These are phyloP conservation scores for Physcomitrium patens DNA, from an alignment of 225 moss, liverwort and hornwort species.

Conservation along the genomic window DNA sequence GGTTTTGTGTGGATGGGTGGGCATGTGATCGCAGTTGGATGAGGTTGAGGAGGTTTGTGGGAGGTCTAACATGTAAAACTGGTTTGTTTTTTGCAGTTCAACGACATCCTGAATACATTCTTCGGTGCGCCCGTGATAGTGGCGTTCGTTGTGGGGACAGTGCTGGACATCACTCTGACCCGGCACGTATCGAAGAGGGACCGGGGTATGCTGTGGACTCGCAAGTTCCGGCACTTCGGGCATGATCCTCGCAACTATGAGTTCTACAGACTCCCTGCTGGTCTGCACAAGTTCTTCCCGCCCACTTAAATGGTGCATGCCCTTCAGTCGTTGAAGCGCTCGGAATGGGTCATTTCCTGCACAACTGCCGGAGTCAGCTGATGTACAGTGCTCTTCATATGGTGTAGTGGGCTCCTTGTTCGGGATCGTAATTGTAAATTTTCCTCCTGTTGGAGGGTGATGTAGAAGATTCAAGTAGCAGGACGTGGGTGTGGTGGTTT, in stretches of 20 bases:
- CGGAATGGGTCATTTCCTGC: not conserved
- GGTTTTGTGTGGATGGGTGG: no score
- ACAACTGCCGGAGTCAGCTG: no score
- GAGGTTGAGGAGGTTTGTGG: no score
- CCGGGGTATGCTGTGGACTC: slow-evolving; percentile 64
- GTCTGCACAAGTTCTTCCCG: slow-evolving; percentile 81
- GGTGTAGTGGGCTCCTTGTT: no score
- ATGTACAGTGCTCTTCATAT: no score
- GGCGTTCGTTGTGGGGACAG: slow-evolving; percentile 61
- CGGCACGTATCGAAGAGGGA: slow-evolving; percentile 64
- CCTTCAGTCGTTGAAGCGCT: not conserved
- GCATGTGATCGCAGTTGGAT: no score
- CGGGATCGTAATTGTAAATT: no score
- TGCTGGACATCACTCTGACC: slow-evolving; percentile 65
- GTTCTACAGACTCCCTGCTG: slow-evolving; percentile 66
- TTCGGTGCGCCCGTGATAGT: slow-evolving; percentile 66
- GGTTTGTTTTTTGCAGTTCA: slow-evolving; percentile 58
- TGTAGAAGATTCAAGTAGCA: no score
- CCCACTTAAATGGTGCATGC: slow-evolving; percentile 27
- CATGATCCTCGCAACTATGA: slow-evolving; percentile 69
- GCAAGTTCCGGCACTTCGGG: slow-evolving; percentile 64
- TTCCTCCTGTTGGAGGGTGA: no score
- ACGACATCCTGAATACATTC: slow-evolving; percentile 71
- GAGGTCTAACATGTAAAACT: not conserved
- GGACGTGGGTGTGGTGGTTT: no score